A percentile compares a stretch with the other conserved stretches of the same genome.
phyloP scores from a whole-genome alignment of 2,329 filamentous ascomycete genomes.

The Penicillium fuscoglaucum region DNA sequence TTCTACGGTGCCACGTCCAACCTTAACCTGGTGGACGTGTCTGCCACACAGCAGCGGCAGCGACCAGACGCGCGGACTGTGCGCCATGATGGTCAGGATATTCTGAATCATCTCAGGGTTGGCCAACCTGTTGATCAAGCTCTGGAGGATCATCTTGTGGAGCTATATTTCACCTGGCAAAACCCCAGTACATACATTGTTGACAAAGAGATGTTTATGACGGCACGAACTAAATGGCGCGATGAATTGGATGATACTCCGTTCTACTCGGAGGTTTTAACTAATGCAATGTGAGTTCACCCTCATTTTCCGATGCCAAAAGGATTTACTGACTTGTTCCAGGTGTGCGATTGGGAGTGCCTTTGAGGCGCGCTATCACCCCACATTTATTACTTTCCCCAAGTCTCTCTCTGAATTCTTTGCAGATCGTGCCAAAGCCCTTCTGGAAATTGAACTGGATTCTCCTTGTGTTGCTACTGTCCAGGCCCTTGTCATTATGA shows the following conservation, averaged over 20 bases:
- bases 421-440: slow-evolving; percentile 46
- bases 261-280: slow-evolving; percentile 44
- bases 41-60: slow-evolving; percentile 36
- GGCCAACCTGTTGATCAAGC: slow-evolving; percentile 43
- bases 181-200: slow-evolving; percentile 50
- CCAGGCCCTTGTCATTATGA: slow-evolving; percentile 50
- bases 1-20: slow-evolving; percentile 51
- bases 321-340: background rate
- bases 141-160: slow-evolving; percentile 47
- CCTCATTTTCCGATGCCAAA: background rate
- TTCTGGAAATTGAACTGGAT: slow-evolving; percentile 51
- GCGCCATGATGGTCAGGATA: slow-evolving; percentile 42
- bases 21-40: slow-evolving; percentile 44
- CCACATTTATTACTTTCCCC: slow-evolving; percentile 44
- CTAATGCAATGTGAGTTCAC: slow-evolving; percentile 40
- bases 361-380: slow-evolving; percentile 47
- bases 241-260: slow-evolving; percentile 42
- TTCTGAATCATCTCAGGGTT: slow-evolving; percentile 45
- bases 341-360: slow-evolving; percentile 47
- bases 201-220: slow-evolving; percentile 45
- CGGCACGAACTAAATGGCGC: slow-evolving; percentile 37
- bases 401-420: slow-evolving; percentile 40
- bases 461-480: slow-evolving; percentile 51
- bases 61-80: slow-evolving; percentile 42
- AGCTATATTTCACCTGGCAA: slow-evolving; percentile 52